Conservation (phyloP, 495 filamentous ascomycete species). For the Melanomma pulvis-pyrius region DNA sequence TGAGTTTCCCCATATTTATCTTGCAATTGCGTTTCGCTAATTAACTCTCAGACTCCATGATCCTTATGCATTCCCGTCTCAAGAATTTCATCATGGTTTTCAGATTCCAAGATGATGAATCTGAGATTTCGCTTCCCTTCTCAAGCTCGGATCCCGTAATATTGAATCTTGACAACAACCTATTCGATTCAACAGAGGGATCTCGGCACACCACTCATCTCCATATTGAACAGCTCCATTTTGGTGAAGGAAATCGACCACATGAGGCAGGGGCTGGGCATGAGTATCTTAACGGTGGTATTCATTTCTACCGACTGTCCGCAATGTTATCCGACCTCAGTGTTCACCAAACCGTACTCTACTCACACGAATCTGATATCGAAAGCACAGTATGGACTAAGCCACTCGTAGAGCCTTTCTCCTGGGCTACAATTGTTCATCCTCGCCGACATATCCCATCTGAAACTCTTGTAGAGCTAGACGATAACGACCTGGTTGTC, state of each 20-base stretch:
- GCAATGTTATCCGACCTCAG: slow-evolving; percentile 27
- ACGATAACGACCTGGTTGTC: slow-evolving; percentile 36
- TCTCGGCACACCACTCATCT: slow-evolving; percentile 8
- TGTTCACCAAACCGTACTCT: slow-evolving; percentile 20
- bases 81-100: slow-evolving; percentile 39
- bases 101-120: slow-evolving; percentile 19
- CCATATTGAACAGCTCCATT: not conserved
- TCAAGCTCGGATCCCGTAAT: slow-evolving; percentile 24
- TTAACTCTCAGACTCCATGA: slow-evolving; percentile 16
- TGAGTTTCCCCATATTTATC: not conserved
- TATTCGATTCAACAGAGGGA: not conserved
- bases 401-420: not conserved
- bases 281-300: slow-evolving; percentile 11
- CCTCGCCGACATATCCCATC: not conserved
- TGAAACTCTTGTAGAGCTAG: not conserved
- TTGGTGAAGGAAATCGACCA: not conserved
- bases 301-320: slow-evolving; percentile 35
- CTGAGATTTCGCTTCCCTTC: not conserved
- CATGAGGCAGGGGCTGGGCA: slow-evolving; percentile 7
- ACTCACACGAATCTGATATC: not conserved
- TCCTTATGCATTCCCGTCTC: slow-evolving; percentile 38
- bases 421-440: not conserved
- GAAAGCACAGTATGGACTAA: not conserved
- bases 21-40: slow-evolving; percentile 1
- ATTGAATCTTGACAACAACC: slow-evolving; percentile 8